These are phyloP conservation scores for Parathielavia hyrcaniae DNA, from an alignment of 495 filamentous ascomycete genomes.

Conservation along the genomic window DNA sequence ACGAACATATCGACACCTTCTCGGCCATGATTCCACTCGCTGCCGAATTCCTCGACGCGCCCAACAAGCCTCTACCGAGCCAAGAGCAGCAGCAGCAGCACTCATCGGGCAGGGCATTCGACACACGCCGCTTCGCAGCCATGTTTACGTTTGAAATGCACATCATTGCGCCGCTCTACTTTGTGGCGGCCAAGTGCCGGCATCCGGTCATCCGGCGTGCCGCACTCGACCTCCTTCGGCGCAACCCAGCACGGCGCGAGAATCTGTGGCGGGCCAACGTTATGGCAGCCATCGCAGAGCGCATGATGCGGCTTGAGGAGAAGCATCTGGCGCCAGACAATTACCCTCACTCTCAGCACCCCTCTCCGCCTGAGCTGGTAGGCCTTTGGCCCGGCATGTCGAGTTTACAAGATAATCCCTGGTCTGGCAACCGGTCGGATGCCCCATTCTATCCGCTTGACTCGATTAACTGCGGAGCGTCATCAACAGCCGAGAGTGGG, in stretches of 20 bases:
- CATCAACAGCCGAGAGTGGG: not conserved
- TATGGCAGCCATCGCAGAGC: slow-evolving; percentile 34
- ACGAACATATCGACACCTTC: slow-evolving; percentile 34
- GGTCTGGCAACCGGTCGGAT: slow-evolving; percentile 17
- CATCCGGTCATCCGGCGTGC: slow-evolving; percentile 40
- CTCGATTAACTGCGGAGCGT: not conserved
- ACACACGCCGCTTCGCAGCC: slow-evolving; percentile 24
- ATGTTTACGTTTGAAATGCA: slow-evolving; percentile 49
- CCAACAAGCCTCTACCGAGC: not conserved
- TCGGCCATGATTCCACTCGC: slow-evolving; percentile 35
- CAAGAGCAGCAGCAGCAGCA: slow-evolving; percentile 11
- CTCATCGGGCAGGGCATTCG: not conserved
- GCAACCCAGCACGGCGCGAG: slow-evolving; percentile 31
- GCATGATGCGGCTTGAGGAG: slow-evolving; percentile 31
- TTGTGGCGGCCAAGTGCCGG: slow-evolving; percentile 46
- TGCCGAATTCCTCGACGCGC: slow-evolving; percentile 26
- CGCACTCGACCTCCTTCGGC: slow-evolving; percentile 37
- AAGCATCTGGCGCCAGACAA: slow-evolving; percentile 21
- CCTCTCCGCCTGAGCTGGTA: slow-evolving; percentile 14
- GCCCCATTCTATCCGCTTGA: slow-evolving; percentile 5
- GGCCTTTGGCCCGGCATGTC: slow-evolving; percentile 9
- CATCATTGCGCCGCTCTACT: slow-evolving; percentile 45
- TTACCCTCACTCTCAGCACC: slow-evolving; percentile 14
- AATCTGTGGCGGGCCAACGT: slow-evolving; percentile 38
- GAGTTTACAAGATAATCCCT: slow-evolving; percentile 10